phyloP scores from a whole-genome alignment of 2,329 filamentous ascomycete genomes.

The Ilyonectria mors-panacis region DNA sequence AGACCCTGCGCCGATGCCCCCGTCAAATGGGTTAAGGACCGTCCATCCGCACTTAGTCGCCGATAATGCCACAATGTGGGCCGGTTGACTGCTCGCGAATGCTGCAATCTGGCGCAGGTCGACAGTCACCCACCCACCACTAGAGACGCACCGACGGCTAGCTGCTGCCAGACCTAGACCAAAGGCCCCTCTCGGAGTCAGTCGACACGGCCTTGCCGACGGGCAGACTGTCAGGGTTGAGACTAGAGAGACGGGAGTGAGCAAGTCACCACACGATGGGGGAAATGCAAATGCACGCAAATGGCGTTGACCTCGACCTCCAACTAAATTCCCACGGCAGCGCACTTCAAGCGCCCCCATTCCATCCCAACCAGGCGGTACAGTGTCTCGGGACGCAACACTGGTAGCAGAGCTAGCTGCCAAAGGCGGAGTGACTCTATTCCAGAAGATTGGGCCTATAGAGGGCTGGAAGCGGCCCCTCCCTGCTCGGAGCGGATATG shows the following conservation, averaged over 20 bases:
- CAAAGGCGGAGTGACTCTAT: background rate
- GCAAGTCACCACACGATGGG: background rate
- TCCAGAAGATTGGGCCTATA: conserved; percentile 6
- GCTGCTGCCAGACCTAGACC: conserved; percentile 25
- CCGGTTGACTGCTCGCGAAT: conserved; percentile 13
- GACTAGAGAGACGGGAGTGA: background rate
- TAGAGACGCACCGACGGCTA: conserved; percentile 30
- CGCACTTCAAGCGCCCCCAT: conserved; percentile 3
- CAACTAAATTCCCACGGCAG: background rate
- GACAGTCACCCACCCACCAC: conserved; percentile 23
- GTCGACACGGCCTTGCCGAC: conserved; percentile 6
- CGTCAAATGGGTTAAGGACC: conserved; percentile 22
- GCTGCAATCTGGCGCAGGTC: conserved; percentile 9
- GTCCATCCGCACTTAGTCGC: conserved; percentile 27
- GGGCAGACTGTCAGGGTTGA: conserved; percentile 13
- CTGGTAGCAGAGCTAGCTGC: background rate
- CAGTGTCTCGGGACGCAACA: conserved; percentile 22
- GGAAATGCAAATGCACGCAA: background rate
- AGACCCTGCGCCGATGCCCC: conserved; percentile 22
- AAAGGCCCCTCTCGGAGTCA: conserved; percentile 18
- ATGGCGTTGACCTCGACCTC: background rate
- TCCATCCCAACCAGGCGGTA: conserved; percentile 24
- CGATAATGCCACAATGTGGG: conserved; percentile 26
- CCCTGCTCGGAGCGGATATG: conserved; percentile 19
- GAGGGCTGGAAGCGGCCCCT: conserved; percentile 15